Conservation (phyloP, 495 filamentous ascomycete genomes). For the Penicillium robsamsonii region DNA sequence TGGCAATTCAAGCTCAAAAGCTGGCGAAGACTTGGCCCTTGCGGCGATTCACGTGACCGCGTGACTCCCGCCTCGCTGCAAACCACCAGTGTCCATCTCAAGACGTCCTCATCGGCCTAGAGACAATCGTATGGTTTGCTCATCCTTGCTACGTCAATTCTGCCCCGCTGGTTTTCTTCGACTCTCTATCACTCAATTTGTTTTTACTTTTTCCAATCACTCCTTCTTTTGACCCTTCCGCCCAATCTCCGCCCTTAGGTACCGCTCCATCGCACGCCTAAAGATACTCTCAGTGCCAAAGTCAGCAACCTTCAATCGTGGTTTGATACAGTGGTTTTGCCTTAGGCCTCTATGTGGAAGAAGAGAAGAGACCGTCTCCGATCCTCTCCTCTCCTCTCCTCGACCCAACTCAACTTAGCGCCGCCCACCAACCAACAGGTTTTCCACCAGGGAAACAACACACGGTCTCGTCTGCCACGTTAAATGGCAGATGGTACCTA, state of each 20-base stretch:
- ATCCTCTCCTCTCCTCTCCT: conserved; percentile 39
- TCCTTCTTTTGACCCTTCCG: conserved; percentile 36
- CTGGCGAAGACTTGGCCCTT: conserved; percentile 29
- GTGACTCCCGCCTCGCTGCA: conserved; percentile 45
- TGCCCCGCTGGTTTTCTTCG: conserved; percentile 10
- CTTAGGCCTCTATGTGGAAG: conserved; percentile 50
- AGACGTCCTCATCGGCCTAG: conserved; percentile 20
- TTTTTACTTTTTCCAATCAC: conserved; percentile 21
- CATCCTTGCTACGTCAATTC: conserved; percentile 21
- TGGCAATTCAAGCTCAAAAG: conserved; percentile 10
- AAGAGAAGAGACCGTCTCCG: conserved; percentile 51
- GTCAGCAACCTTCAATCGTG: conserved; percentile 5
- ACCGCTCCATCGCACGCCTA: conserved; percentile 24
- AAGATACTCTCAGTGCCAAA: conserved; percentile 11
- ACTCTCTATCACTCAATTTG: conserved; percentile 11
- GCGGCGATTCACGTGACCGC: conserved; percentile 27
- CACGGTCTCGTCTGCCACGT: conserved; percentile 48
- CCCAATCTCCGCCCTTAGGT: conserved; percentile 32
- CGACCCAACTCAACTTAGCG: conserved; percentile 24
- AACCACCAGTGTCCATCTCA: conserved; percentile 39
- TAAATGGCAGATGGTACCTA: conserved; percentile 86
- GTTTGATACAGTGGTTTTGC: conserved; percentile 32
- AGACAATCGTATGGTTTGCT: conserved; percentile 22
- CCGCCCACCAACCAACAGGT: conserved; percentile 25
- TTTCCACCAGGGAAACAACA: conserved; percentile 30